Evolutionary conservation across 2,329 filamentous ascomycete species (phyloP), one percentile per base, ranked within the genome.

Genomic region (Leptographium wingfieldii): DNA sequence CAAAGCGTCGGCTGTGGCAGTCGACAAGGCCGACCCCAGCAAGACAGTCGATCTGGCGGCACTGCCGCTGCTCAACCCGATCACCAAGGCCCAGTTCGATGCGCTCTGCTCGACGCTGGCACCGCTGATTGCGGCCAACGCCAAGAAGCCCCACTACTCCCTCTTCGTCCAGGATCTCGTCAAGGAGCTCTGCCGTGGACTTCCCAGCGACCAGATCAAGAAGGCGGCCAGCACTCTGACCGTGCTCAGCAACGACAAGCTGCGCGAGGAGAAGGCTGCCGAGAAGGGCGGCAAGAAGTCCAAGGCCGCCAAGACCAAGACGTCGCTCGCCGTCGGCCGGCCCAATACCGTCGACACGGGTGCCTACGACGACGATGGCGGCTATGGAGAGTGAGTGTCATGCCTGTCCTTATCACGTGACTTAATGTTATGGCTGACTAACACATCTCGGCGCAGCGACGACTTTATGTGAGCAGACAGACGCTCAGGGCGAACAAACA

Each of bases 271-370:
- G 81, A 96, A 97, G 81, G 85, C 87, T 4, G 84, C 89, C 3
- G 90, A 96, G 65, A 96, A 96, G 80, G 86, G 89, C 59, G 89
- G 87, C 69, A 99, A 97, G 88, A 99, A 97, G 84, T 85, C 80
- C 67, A 97, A 97, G 82, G 92, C 92, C 5, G 88, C 90, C 63
- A 97, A 97, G 84, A 95, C 88, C 48, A 99, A 99, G 84, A 84
- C 88, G 22, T 86, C 84, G 7, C 78, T 97, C 56, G 87, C 88
- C 59, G 84, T 88, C 61, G 76, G 74, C 69, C 76, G 86, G 69
- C 73, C 79, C 67, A 79, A 79, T 64, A 74, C 75, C 56, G 80
- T 84, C 19, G 92, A 97, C 72, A 84, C 83, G n/a, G 82, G 80
- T 60, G 77, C 83, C 55, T 73, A 97, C 69, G 88, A 90, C 35